These are phyloP conservation scores for Modicella reniformis DNA, from an alignment of 371 early-diverging fungal genomes.

Conservation along the genomic window DNA sequence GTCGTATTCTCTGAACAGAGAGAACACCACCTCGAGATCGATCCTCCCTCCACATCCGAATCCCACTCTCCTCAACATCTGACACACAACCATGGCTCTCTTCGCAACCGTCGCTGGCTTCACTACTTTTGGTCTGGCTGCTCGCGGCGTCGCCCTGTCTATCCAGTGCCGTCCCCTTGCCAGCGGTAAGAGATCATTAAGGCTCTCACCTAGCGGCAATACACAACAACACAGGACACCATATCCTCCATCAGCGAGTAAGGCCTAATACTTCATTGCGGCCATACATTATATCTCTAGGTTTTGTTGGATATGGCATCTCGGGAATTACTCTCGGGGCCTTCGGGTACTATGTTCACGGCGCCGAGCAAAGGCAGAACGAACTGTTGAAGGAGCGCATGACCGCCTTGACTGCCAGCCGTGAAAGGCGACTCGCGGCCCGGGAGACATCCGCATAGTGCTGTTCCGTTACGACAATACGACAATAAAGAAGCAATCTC, in stretches of 20 bases:
- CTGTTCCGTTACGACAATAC: not conserved
- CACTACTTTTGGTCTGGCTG: constrained; percentile 52
- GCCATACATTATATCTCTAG: constrained; percentile 23
- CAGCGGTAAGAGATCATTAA: constrained; percentile 36
- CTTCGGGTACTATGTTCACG: constrained; percentile 48
- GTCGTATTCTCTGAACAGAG: too few relatives aligned
- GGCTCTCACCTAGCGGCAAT: not conserved
- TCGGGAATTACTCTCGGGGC: constrained; percentile 47
- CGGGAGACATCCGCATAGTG: constrained; percentile 42
- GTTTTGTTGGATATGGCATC: constrained; percentile 49
- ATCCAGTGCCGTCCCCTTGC: constrained; percentile 49
- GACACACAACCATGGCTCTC: constrained; percentile 35
- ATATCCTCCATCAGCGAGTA: too few relatives aligned
- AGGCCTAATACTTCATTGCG: too few relatives aligned
- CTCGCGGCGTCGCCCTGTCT: constrained; percentile 46
- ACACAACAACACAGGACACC: too few relatives aligned
- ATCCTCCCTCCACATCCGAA: not conserved
- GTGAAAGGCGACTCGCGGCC: constrained; percentile 45
- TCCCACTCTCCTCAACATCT: constrained; percentile 5
- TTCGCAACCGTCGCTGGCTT: constrained; percentile 52
- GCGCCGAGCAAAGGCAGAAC: constrained; percentile 51
- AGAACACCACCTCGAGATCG: not conserved
- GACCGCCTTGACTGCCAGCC: constrained; percentile 45
- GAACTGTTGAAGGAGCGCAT: constrained; percentile 57
- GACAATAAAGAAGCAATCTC: not conserved